A percentile compares a stretch with the other conserved stretches of the same genome.
phyloP scores from a whole-genome alignment of 2,329 filamentous ascomycete genomes.

The Westerdykella aurantiaca region DNA sequence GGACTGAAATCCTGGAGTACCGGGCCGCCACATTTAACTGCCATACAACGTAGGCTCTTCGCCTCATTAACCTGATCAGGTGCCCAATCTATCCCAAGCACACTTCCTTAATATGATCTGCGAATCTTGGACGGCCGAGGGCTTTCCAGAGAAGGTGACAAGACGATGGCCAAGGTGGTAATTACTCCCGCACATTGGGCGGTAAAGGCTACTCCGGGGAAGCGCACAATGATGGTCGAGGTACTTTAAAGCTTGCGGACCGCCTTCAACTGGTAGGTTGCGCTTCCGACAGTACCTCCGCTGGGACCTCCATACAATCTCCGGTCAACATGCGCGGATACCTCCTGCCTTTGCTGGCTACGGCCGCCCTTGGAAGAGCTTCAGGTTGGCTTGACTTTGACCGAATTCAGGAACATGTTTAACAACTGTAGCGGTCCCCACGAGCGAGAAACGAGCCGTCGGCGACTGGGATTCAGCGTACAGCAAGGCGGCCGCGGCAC shows the following conservation, averaged over 20 bases:
- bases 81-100: constrained; percentile 20
- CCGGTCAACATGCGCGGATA: constrained; percentile 18
- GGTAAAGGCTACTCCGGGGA: constrained; percentile 5
- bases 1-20: constrained; percentile 23
- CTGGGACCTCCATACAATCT: too few relatives aligned
- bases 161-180: constrained; percentile 16
- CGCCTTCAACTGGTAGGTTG: too few relatives aligned
- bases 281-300: too few relatives aligned
- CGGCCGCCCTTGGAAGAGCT: constrained; percentile 16
- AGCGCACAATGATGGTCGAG: constrained; percentile 2
- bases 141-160: constrained; percentile 3
- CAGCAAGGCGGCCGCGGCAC: constrained; percentile 35
- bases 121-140: constrained; percentile 3
- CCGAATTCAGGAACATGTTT: background rate
- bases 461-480: constrained; percentile 37
- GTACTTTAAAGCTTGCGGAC: constrained; percentile 13
- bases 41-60: constrained; percentile 17
- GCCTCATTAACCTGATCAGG: constrained; percentile 23
- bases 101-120: constrained; percentile 1
- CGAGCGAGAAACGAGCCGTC: constrained; percentile 20
- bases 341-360: constrained; percentile 19
- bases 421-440: constrained; percentile 17
- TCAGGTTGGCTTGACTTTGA: constrained; percentile 12
- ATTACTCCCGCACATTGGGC: constrained; percentile 13
- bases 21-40: constrained; percentile 26